phyloP scores from a whole-genome alignment of 176 grass and related monocot species.

The Chloris gayana region DNA sequence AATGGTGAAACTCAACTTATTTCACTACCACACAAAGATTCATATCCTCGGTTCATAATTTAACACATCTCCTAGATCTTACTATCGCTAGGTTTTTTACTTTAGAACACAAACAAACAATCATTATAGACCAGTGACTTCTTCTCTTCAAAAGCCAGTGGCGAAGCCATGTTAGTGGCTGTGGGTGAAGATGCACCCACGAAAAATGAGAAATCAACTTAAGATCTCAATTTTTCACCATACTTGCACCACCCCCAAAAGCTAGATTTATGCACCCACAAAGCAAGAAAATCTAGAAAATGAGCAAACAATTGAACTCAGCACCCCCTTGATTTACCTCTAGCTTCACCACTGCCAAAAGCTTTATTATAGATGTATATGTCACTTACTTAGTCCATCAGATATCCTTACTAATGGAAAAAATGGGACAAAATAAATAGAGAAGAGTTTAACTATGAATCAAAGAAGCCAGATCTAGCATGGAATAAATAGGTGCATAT shows the following conservation, averaged over 20 bases:
- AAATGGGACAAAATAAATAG: no score
- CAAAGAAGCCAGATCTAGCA: not conserved
- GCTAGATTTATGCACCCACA: no score
- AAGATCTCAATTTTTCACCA: no score
- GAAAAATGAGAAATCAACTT: no score
- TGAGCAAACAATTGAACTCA: no score
- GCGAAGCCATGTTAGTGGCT: no score
- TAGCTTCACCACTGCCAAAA: no score
- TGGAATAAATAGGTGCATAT: not conserved
- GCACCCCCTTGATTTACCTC: no score
- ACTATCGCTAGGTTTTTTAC: not conserved
- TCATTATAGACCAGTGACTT: not conserved
- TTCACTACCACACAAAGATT: not conserved
- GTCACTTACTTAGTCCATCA: not conserved
- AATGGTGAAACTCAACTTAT: not conserved
- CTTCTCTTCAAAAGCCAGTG: no score
- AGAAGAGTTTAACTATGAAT: not conserved
- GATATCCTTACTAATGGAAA: not conserved
- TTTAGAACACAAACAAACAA: not conserved
- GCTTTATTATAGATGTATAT: not conserved
- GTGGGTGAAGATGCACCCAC: no score
- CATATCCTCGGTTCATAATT: not conserved
- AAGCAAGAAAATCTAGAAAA: no score
- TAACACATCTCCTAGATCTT: not conserved
- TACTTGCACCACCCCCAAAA: no score